Percentiles rank a stretch among this genome's conserved stretches.
Evolutionary conservation across 2,329 filamentous ascomycete genomes (phyloP).

Genomic region (Samsoniella hepiali): DNA sequence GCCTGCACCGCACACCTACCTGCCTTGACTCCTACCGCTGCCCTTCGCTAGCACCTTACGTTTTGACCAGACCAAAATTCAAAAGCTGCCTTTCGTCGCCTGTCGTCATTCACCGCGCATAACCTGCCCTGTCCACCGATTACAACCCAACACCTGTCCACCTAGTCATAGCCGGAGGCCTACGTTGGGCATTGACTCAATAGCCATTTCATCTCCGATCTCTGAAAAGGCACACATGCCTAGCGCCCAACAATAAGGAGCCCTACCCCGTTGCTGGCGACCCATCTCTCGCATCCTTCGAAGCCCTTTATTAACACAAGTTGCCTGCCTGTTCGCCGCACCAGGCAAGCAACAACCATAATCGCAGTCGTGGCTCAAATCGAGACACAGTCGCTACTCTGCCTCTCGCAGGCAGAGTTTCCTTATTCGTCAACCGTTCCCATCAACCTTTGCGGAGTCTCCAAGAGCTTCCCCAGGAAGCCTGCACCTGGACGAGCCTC

Average conservation of each 20-base stretch:
- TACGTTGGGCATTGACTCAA: slow-evolving; percentile 16
- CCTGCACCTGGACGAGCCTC: slow-evolving; percentile 28
- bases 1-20: background rate
- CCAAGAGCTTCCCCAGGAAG: slow-evolving; percentile 14
- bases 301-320: background rate
- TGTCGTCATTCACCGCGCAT: background rate
- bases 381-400: slow-evolving; percentile 40
- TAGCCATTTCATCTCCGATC: background rate
- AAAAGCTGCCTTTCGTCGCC: background rate
- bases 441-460: slow-evolving; percentile 7
- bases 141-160: slow-evolving; percentile 13
- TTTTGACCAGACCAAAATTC: background rate
- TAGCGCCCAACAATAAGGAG: slow-evolving; percentile 2
- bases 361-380: slow-evolving; percentile 42
- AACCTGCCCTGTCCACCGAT: slow-evolving; percentile 2
- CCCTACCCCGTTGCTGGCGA: background rate
- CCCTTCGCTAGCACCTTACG: background rate
- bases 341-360: slow-evolving; percentile 20
- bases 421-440: slow-evolving; percentile 24
- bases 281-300: background rate
- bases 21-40: background rate
- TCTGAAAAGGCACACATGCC: background rate
- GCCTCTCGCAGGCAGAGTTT: slow-evolving; percentile 41
- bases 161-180: background rate
- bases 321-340: slow-evolving; percentile 18